Evolutionary conservation across 768 basidiomycete genomes (phyloP).

Genomic region (Naganishia randhawae): DNA sequence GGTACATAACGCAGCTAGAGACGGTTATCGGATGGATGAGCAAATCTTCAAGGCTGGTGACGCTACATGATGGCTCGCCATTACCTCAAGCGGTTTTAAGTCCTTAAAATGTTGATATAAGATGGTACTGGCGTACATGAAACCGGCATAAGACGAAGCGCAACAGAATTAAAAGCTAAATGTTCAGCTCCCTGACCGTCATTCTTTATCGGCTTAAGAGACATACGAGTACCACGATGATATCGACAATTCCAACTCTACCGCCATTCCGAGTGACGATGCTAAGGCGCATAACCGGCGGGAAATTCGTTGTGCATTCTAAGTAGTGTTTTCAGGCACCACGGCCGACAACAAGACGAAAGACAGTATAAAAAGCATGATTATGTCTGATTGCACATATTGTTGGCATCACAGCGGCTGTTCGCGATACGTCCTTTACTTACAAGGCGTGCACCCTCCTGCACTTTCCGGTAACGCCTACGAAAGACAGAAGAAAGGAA

Average conservation of each 20-base stretch:
- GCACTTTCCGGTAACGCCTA: background rate
- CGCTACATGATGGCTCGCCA: background rate
- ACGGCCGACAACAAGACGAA: background rate
- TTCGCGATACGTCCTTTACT: background rate
- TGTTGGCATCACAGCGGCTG: background rate
- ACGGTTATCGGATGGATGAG: background rate
- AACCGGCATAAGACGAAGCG: background rate
- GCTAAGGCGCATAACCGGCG: background rate
- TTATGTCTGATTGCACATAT: background rate
- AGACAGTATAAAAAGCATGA: background rate
- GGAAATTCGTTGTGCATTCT: background rate
- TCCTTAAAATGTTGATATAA: background rate
- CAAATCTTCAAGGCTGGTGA: background rate
- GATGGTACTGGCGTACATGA: background rate
- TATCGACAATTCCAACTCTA: background rate
- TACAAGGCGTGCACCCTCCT: background rate
- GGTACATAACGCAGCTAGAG: slow-evolving; percentile 1
- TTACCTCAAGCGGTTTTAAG: background rate
- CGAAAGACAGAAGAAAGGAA: background rate
- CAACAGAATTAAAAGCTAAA: background rate
- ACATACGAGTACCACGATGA: background rate
- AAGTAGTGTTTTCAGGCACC: background rate
- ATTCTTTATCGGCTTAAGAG: too few relatives aligned
- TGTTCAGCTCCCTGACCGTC: background rate
- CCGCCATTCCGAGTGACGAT: background rate